Evolutionary conservation across 2,329 filamentous ascomycete species (phyloP).

Genomic region (Colletotrichum liriopes): DNA sequence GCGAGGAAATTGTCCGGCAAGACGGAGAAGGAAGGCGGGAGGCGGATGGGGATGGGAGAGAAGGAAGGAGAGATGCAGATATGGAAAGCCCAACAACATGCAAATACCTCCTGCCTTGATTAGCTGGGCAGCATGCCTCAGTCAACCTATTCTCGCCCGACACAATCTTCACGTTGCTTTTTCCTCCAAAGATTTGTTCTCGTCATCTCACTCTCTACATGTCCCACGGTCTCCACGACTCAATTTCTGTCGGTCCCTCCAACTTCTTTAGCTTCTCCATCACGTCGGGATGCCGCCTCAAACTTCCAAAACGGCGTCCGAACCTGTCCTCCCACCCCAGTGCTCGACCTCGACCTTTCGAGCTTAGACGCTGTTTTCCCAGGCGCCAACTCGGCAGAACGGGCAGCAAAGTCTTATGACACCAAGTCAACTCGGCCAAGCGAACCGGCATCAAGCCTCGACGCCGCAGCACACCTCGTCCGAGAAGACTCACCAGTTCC

Average conservation of each 20-base stretch:
- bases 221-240: conserved; percentile 25
- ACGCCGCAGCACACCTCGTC: conserved; percentile 30
- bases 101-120: neutral
- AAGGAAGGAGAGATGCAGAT: conserved; percentile 22
- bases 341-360: conserved; percentile 8
- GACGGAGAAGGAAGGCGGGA: neutral
- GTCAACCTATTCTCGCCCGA: neutral
- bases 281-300: conserved; percentile 13
- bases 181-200: conserved; percentile 7
- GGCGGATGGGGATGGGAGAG: conserved; percentile 7
- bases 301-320: neutral
- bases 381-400: conserved; percentile 7
- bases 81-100: neutral
- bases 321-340: neutral
- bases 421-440: conserved; percentile 5
- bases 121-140: neutral
- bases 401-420: conserved; percentile 1
- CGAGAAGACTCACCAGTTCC: conserved; percentile 26
- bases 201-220: conserved; percentile 14
- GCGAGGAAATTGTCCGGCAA: neutral
- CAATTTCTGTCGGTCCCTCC: conserved; percentile 16
- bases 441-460: conserved; percentile 33
- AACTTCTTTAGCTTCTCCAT: conserved; percentile 21
- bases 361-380: neutral
- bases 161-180: neutral